Percentiles rank a stretch among this genome's conserved stretches.
These are phyloP conservation scores for Tetragonia tetragonoides DNA, from an alignment of 148 eudicot species.

Conservation along the genomic window DNA sequence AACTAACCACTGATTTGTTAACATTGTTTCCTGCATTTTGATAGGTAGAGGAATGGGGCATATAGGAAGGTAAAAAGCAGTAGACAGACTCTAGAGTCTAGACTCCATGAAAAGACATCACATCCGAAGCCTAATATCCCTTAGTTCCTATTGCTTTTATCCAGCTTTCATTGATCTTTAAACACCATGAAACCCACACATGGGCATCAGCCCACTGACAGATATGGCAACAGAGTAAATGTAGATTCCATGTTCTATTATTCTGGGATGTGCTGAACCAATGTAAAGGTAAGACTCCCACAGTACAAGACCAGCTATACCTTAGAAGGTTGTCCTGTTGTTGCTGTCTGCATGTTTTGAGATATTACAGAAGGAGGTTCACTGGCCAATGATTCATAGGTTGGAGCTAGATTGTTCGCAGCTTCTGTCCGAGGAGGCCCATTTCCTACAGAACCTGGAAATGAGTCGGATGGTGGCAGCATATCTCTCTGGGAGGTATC, in stretches of 20 bases:
- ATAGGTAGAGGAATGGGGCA: neutral
- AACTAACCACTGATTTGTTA: neutral
- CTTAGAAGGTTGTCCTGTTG: slow-evolving; percentile 48
- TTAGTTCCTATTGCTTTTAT: neutral
- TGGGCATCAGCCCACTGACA: neutral
- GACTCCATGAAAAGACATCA: neutral
- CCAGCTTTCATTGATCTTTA: neutral
- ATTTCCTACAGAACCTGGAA: slow-evolving; percentile 42
- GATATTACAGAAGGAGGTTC: slow-evolving; percentile 43
- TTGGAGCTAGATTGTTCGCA: slow-evolving; percentile 34
- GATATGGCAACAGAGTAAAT: neutral
- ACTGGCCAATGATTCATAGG: slow-evolving; percentile 38
- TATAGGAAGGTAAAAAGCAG: neutral
- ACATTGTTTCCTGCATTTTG: neutral
- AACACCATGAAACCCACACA: neutral
- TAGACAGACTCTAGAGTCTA: neutral
- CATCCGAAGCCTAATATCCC: neutral
- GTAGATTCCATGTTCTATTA: neutral
- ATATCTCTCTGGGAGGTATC: slow-evolving; percentile 60
- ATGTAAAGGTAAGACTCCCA: slow-evolving; percentile 3
- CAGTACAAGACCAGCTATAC: slow-evolving; percentile 28
- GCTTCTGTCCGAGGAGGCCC: slow-evolving; percentile 43
- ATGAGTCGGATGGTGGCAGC: slow-evolving; percentile 39
- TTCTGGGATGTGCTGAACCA: neutral
- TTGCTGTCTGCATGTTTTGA: slow-evolving; percentile 37